phyloP scores from a whole-genome alignment of 2,329 filamentous ascomycete species.

The Harringtonia aguacate region DNA sequence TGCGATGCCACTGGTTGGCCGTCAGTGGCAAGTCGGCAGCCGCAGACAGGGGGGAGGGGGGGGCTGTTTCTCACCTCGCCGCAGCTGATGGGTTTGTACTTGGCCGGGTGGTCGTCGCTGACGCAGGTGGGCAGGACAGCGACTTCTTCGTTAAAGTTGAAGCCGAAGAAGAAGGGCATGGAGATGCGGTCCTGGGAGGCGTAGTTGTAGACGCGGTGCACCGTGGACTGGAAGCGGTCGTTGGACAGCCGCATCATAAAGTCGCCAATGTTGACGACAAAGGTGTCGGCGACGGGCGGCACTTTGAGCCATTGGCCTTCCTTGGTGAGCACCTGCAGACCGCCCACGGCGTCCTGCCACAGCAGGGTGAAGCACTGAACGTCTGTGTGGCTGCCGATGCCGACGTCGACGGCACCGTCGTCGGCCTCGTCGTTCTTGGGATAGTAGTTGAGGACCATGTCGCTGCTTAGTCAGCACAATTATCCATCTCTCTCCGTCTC shows the following conservation, averaged over 20 bases:
- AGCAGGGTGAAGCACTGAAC: slow-evolving; percentile 28
- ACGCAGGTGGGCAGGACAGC: slow-evolving; percentile 7
- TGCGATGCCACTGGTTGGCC: too few relatives aligned
- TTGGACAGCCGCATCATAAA: slow-evolving; percentile 10
- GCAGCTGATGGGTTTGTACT: too few relatives aligned
- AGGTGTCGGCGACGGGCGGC: slow-evolving; percentile 2
- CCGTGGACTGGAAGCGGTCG: slow-evolving; percentile 7
- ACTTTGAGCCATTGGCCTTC: slow-evolving; percentile 5
- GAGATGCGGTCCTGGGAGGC: slow-evolving; percentile 7
- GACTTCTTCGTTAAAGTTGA: slow-evolving; percentile 13
- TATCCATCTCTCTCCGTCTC: too few relatives aligned
- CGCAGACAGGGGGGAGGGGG: too few relatives aligned
- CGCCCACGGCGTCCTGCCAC: slow-evolving; percentile 7
- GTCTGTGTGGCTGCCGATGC: slow-evolving; percentile 50
- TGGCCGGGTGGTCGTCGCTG: background rate
- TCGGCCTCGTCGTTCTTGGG: slow-evolving; percentile 12
- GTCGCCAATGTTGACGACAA: slow-evolving; percentile 9
- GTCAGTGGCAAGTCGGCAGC: too few relatives aligned
- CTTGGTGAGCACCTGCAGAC: slow-evolving; percentile 8
- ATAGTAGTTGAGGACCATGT: slow-evolving; percentile 30
- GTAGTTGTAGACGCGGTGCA: slow-evolving; percentile 8
- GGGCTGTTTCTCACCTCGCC: too few relatives aligned
- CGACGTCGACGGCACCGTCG: slow-evolving; percentile 17
- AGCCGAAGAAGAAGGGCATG: slow-evolving; percentile 11
- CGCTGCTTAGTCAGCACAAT: slow-evolving; percentile 15